Percentiles rank a stretch among this genome's conserved stretches.
These are phyloP conservation scores for Clitopilus hobsonii DNA, from an alignment of 768 basidiomycete species.

Conservation along the genomic window DNA sequence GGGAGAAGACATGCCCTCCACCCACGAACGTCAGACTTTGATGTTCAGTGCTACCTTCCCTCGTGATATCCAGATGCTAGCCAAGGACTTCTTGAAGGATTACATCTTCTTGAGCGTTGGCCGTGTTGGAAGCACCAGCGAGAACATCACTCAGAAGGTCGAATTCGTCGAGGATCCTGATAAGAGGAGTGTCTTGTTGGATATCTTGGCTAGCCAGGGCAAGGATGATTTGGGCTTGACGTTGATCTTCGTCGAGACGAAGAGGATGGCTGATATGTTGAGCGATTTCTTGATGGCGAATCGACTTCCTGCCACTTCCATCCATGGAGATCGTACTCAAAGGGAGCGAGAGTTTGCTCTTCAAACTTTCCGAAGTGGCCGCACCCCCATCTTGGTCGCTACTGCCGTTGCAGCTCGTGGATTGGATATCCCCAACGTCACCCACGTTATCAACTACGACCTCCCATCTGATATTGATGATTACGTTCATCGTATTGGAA, in stretches of 20 bases:
- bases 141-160: conserved; percentile 99
- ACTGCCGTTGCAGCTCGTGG: conserved; percentile 99
- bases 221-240: conserved; percentile 68
- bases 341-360: conserved; percentile 96
- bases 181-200: conserved; percentile 94
- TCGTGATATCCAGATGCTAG: conserved; percentile 95
- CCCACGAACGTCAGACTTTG: conserved; percentile 88
- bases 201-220: conserved; percentile 80
- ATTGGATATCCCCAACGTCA: conserved; percentile 98
- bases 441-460: conserved; percentile 98
- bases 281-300: conserved; percentile 91
- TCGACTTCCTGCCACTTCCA: conserved; percentile 87
- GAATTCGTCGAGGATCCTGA: conserved; percentile 97
- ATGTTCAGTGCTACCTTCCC: conserved; percentile 99
- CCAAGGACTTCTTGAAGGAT: conserved; percentile 94
- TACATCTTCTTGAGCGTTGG: conserved; percentile 99
- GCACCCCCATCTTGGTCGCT: conserved; percentile 94
- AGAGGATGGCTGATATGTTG: conserved; percentile 98
- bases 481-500: conserved; percentile 97
- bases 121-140: conserved; percentile 96
- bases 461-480: conserved; percentile 98
- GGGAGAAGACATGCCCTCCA: conserved; percentile 97
- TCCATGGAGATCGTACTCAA: conserved; percentile 97
- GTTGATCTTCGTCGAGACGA: conserved; percentile 98
- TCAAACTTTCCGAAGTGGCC: conserved; percentile 91